These are phyloP conservation scores for Tanacetum coccineum DNA, from an alignment of 129 eudicot species.

Conservation along the genomic window DNA sequence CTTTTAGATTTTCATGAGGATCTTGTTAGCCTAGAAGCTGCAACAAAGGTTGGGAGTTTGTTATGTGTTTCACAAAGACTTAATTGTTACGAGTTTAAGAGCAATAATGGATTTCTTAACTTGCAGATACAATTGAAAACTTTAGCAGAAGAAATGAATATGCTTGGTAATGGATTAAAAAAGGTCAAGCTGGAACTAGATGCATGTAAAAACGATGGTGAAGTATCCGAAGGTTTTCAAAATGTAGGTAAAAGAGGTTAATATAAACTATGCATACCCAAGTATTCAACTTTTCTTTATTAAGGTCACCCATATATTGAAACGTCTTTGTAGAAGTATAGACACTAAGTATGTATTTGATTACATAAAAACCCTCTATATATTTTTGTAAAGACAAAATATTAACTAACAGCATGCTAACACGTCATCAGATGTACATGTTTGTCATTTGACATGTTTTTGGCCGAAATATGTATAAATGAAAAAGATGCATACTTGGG, in stretches of 20 bases:
- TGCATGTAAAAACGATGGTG: constrained; percentile 88
- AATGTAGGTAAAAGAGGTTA: constrained; percentile 42
- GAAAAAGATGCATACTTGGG: too few relatives aligned
- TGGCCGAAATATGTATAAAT: too few relatives aligned
- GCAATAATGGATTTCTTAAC: constrained; percentile 7
- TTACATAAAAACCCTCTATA: too few relatives aligned
- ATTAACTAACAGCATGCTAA: too few relatives aligned
- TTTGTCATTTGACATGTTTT: too few relatives aligned
- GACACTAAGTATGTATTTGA: too few relatives aligned
- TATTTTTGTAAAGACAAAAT: too few relatives aligned
- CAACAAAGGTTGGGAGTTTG: constrained; percentile 60
- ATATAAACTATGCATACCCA: neutral
- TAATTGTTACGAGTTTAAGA: neutral
- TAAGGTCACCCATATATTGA: too few relatives aligned
- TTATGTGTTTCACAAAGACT: neutral
- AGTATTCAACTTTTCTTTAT: too few relatives aligned
- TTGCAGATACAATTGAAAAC: constrained; percentile 86
- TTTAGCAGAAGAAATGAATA: constrained; percentile 94
- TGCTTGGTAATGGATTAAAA: constrained; percentile 69
- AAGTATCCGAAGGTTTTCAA: constrained; percentile 71
- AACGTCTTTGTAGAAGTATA: too few relatives aligned
- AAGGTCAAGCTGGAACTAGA: constrained; percentile 72
- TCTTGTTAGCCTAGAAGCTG: constrained; percentile 80
- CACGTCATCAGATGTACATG: too few relatives aligned
- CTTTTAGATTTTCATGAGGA: constrained; percentile 76